Conservation (phyloP, 2,329 filamentous ascomycete species). For the Scedosporium boydii region DNA sequence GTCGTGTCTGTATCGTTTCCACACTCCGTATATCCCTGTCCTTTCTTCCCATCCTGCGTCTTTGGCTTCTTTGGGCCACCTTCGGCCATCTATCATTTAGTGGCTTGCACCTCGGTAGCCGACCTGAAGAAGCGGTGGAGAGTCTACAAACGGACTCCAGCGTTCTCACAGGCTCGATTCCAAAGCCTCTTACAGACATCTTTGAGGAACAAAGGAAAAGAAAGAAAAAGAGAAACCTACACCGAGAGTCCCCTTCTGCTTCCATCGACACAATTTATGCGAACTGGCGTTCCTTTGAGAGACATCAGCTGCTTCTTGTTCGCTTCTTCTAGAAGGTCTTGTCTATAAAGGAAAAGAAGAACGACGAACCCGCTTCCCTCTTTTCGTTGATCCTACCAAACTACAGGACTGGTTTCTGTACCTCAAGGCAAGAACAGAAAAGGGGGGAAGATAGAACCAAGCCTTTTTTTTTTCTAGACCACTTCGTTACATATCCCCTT, state of each 20-base stretch:
- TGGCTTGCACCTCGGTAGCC: background rate
- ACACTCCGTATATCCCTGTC: background rate
- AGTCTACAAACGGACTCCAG: conserved; percentile 1
- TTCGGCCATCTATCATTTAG: background rate
- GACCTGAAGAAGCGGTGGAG: background rate
- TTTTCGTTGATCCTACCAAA: background rate
- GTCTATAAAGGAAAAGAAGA: background rate
- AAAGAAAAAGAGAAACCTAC: background rate
- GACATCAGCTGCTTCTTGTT: background rate
- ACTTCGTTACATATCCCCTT: background rate
- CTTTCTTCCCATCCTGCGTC: background rate
- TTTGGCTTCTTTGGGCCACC: background rate
- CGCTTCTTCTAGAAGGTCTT: background rate
- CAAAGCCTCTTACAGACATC: background rate
- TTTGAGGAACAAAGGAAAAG: background rate
- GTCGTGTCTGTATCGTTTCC: background rate
- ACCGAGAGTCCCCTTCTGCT: background rate
- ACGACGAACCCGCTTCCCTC: background rate
- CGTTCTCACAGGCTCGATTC: conserved; percentile 3
- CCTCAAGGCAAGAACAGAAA: background rate
- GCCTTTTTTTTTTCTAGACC: background rate
- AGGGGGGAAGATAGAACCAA: background rate
- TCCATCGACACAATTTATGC: background rate
- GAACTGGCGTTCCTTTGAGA: background rate
- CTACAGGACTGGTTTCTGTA: background rate